These are phyloP conservation scores for Lecanoromycetidae sp. DNA, from an alignment of 2,329 filamentous ascomycete species.

Conservation along the genomic window DNA sequence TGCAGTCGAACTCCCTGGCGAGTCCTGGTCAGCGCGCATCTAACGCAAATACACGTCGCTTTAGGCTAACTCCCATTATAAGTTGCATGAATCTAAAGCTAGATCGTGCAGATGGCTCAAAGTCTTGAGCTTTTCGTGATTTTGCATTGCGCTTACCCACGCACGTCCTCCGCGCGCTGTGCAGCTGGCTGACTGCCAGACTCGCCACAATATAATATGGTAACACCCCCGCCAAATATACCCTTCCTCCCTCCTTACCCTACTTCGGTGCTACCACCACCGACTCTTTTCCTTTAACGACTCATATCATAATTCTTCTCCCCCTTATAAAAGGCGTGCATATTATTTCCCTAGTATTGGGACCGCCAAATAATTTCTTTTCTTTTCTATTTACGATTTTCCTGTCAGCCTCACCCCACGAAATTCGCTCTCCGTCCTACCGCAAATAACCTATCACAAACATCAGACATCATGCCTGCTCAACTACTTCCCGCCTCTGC, in stretches of 20 bases:
- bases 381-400: conserved; percentile 42
- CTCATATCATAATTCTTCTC: conserved; percentile 43
- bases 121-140: conserved; percentile 2
- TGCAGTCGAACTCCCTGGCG: too few relatives aligned
- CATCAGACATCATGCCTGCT: conserved; percentile 56
- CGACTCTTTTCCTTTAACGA: conserved; percentile 12
- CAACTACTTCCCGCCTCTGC: conserved; percentile 90
- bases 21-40: conserved; percentile 12
- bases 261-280: conserved; percentile 12
- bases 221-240: conserved; percentile 6
- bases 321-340: conserved; percentile 17
- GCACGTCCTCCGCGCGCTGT: neutral
- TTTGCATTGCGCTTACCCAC: conserved; percentile 11
- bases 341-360: conserved; percentile 11
- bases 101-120: conserved; percentile 5
- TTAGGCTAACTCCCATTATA: conserved; percentile 4
- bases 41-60: conserved; percentile 4
- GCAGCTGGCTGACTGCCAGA: too few relatives aligned
- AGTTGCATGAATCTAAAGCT: conserved; percentile 5
- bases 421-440: conserved; percentile 20
- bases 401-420: conserved; percentile 27
- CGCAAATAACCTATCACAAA: conserved; percentile 12
- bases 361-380: conserved; percentile 22
- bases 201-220: conserved; percentile 15
- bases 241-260: conserved; percentile 6